These are phyloP conservation scores for Globisporangium okanoganense DNA, from an alignment of 352 stramenopile species.

Conservation along the genomic window DNA sequence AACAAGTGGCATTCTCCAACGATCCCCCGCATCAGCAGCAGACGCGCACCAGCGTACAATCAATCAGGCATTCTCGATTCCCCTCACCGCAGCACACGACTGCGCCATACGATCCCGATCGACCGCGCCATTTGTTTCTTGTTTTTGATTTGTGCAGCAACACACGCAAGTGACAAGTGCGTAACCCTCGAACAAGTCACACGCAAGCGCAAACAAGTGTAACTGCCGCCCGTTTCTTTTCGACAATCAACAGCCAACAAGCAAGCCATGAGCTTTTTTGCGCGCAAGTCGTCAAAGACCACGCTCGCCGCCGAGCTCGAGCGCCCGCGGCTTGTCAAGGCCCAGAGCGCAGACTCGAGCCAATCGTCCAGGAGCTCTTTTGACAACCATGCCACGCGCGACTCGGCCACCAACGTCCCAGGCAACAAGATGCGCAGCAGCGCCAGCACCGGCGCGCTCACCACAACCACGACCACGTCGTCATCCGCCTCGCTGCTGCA, in stretches of 20 bases:
- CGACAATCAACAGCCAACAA: no score
- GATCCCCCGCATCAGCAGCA: background rate
- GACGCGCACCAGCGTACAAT: background rate
- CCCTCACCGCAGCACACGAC: background rate
- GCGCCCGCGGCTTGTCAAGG: constrained; percentile 3
- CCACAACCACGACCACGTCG: background rate
- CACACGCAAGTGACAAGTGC: background rate
- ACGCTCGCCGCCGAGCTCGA: background rate
- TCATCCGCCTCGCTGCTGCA: background rate
- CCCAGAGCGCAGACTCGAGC: constrained; percentile 9
- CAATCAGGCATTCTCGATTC: background rate
- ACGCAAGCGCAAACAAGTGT: background rate
- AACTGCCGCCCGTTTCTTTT: no score
- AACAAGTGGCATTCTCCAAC: background rate
- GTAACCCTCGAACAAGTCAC: background rate
- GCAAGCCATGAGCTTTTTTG: constrained; percentile 13
- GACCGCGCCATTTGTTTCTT: background rate
- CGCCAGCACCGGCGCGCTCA: background rate
- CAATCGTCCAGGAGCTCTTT: constrained; percentile 1
- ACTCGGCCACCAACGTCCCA: background rate
- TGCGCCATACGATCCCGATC: background rate
- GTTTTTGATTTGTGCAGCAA: background rate
- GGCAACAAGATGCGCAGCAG: background rate
- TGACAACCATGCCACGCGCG: background rate
- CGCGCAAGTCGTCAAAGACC: constrained; percentile 11